phyloP scores from a whole-genome alignment of 495 filamentous ascomycete genomes.

The Thozetella sp. region DNA sequence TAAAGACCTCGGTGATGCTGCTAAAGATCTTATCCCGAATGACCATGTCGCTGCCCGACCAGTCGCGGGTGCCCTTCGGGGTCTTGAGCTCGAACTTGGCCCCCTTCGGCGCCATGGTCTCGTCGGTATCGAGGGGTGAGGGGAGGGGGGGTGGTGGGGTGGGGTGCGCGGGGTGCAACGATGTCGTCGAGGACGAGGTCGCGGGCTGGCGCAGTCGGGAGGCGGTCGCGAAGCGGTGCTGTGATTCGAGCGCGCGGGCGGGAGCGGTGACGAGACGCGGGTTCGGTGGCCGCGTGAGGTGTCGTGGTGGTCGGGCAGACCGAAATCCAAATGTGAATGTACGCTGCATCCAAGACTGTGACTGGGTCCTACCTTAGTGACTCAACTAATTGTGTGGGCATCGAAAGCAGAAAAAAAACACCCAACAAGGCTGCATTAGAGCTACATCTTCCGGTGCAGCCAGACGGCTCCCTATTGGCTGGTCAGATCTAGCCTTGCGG shows the following conservation, averaged over 20 bases:
- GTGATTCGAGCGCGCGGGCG: background rate
- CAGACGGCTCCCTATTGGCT: background rate
- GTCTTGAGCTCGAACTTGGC: constrained; percentile 51
- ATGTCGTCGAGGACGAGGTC: background rate
- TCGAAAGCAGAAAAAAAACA: background rate
- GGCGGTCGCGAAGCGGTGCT: constrained; percentile 3
- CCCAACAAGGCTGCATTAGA: constrained; percentile 1
- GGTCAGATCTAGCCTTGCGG: background rate
- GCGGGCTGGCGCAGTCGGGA: background rate
- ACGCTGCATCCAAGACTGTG: constrained; percentile 16
- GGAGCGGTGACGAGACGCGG: background rate
- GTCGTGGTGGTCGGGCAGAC: constrained; percentile 23
- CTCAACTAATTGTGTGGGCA: constrained; percentile 3
- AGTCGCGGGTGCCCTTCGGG: constrained; percentile 49
- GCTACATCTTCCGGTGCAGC: background rate
- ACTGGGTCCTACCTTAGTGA: background rate
- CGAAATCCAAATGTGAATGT: constrained; percentile 24
- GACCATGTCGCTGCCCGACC: constrained; percentile 72
- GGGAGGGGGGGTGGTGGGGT: constrained; percentile 5
- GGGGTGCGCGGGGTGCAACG: background rate
- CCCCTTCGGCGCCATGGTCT: constrained; percentile 36
- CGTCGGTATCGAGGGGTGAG: constrained; percentile 3
- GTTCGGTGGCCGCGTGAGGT: constrained; percentile 6
- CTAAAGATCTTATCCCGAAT: constrained; percentile 83
- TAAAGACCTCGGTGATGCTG: constrained; percentile 80